Evolutionary conservation across 345 rosid species (phyloP).

Genomic region (Eutrema heterophyllum): DNA sequence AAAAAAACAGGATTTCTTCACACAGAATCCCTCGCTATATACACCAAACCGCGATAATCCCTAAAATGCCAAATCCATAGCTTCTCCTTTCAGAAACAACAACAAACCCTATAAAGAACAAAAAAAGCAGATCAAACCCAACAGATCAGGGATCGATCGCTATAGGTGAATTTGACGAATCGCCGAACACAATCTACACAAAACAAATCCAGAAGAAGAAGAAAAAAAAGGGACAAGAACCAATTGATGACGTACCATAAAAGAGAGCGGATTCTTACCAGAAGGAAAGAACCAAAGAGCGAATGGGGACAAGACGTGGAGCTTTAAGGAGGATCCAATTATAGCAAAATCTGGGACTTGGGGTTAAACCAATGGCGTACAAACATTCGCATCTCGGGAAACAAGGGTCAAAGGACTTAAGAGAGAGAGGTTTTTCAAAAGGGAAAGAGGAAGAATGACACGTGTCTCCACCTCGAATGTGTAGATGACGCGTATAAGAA

Average conservation of each 20-base stretch:
- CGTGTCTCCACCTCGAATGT: slow-evolving; percentile 20
- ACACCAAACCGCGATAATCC: slow-evolving; percentile 14
- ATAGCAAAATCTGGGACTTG: slow-evolving; percentile 1
- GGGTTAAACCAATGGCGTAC: slow-evolving; percentile 19
- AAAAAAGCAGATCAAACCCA: slow-evolving; percentile 10
- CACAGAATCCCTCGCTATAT: slow-evolving; percentile 6
- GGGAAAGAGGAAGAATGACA: slow-evolving; percentile 7
- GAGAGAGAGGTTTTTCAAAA: not conserved
- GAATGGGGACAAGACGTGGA: slow-evolving; percentile 5
- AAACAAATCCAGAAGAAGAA: not conserved
- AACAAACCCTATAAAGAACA: not conserved
- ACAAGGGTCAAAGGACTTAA: slow-evolving; percentile 13
- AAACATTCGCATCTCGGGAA: slow-evolving; percentile 21
- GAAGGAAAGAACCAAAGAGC: slow-evolving; percentile 30
- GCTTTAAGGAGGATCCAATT: slow-evolving; percentile 26
- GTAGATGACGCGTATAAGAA: slow-evolving; percentile 19
- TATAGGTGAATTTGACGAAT: not conserved
- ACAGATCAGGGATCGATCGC: not conserved
- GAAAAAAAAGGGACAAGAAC: too few relatives aligned
- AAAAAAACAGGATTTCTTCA: not conserved
- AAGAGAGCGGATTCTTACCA: slow-evolving; percentile 35
- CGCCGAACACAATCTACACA: not conserved
- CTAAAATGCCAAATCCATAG: slow-evolving; percentile 22
- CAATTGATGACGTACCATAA: slow-evolving; percentile 8
- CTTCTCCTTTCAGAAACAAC: slow-evolving; percentile 7